Evolutionary conservation across 345 rosid genomes (phyloP).

Genomic region (Gossypioides kirkii): DNA sequence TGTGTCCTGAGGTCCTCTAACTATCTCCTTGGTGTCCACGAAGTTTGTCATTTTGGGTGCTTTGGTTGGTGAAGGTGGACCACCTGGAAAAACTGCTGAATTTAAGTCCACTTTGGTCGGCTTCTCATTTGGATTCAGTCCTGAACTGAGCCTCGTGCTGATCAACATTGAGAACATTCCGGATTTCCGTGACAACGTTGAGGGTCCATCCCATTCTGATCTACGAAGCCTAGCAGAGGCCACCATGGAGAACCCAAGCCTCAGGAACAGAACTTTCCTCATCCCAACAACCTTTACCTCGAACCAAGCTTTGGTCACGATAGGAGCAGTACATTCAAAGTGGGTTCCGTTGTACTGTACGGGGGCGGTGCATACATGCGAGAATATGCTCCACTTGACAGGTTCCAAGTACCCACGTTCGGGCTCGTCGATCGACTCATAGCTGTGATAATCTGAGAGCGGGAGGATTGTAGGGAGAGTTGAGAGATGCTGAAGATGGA

Average conservation of each 20-base stretch:
- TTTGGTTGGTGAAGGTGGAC: slow-evolving; percentile 52
- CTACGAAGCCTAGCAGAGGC: slow-evolving; percentile 64
- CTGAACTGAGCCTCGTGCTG: slow-evolving; percentile 59
- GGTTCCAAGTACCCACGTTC: slow-evolving; percentile 72
- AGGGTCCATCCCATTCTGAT: slow-evolving; percentile 77
- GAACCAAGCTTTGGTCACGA: slow-evolving; percentile 88
- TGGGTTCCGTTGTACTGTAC: slow-evolving; percentile 55
- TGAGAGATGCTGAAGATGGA: slow-evolving; percentile 90
- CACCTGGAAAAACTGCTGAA: slow-evolving; percentile 83
- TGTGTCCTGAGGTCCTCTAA: slow-evolving; percentile 78
- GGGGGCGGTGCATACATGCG: slow-evolving; percentile 87
- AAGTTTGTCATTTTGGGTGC: slow-evolving; percentile 65
- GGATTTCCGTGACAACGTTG: slow-evolving; percentile 60
- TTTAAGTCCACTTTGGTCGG: slow-evolving; percentile 61
- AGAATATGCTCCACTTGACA: slow-evolving; percentile 84
- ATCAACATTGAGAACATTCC: slow-evolving; percentile 74
- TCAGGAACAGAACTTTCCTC: slow-evolving; percentile 80
- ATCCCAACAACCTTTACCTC: slow-evolving; percentile 81
- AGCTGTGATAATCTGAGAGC: slow-evolving; percentile 51
- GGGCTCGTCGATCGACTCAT: slow-evolving; percentile 47
- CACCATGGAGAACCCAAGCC: slow-evolving; percentile 79
- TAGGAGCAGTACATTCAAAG: slow-evolving; percentile 62
- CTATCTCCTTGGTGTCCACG: slow-evolving; percentile 84
- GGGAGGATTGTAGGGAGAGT: slow-evolving; percentile 53
- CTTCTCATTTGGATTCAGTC: slow-evolving; percentile 38